These are phyloP conservation scores for Boechera retrofracta DNA, from an alignment of 345 rosid genomes.

Conservation along the genomic window DNA sequence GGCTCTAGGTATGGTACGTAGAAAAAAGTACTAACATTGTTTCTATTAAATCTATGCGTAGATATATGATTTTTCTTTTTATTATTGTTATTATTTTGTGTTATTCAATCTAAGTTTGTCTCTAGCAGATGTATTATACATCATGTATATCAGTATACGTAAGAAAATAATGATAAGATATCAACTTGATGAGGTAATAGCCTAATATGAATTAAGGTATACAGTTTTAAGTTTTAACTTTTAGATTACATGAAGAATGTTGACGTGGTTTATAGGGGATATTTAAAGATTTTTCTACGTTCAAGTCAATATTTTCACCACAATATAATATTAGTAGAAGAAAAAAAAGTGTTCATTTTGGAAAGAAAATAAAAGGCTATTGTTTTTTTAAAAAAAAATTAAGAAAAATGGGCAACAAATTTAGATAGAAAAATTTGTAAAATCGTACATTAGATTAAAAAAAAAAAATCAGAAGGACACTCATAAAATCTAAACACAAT, in stretches of 20 bases:
- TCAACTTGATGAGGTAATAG: not conserved
- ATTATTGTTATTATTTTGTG: no score
- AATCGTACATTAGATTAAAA: not conserved
- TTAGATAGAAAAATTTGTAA: not conserved
- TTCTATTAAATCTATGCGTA: not conserved
- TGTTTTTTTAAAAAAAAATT: no score
- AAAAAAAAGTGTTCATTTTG: not conserved
- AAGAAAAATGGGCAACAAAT: no score
- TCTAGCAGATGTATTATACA: not conserved
- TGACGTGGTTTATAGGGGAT: not conserved
- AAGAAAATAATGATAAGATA: not conserved
- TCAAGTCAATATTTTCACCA: not conserved
- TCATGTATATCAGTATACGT: not conserved
- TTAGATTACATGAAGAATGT: not conserved
- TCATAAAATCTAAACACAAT: not conserved
- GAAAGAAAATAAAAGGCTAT: no score
- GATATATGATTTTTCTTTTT: not conserved
- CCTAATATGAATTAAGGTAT: not conserved
- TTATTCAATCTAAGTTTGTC: not conserved
- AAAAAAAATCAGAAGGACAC: not conserved
- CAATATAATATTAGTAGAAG: not conserved
- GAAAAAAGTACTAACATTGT: not conserved
- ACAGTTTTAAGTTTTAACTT: not conserved
- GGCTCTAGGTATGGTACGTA: slow-evolving; percentile 1
- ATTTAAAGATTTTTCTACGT: not conserved